Base-by-base conservation (phyloP, 768 basidiomycete genomes). In the Tylopilus balloui region DNA sequence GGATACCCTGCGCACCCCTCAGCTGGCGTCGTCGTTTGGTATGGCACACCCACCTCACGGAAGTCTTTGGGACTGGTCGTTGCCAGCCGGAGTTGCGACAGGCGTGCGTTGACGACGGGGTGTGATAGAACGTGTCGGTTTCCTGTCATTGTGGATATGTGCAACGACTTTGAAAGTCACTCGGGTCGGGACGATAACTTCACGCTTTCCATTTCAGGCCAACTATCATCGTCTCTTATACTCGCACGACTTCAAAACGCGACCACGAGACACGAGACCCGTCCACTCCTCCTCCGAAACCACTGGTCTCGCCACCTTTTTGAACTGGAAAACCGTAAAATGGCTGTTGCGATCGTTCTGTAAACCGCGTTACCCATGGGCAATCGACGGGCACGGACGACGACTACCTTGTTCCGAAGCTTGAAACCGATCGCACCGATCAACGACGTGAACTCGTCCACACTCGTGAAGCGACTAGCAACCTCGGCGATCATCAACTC, bases 401-500 rank as follows among this genome's bases (percentile, higher is more conserved):
- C 28, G 19, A 19, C 42, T 61, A 90, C 92, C 76, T 87, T 91
- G 11, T 72, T 74, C 55, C 71, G 73, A 31, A 89, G 71, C 42
- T 75, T 76, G 70, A 94, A 96, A 5, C 93, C 93, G 45, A 90
- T 71, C 2, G 78, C 77, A 21, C 56, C 63, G 12, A 95, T 67
- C 29, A 92, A 64, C 14, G 75, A 74, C 28, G 76, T 69, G 57
- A 96, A 95, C 29, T 78, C 77, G 38, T 84, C 79, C 6, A 83
- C 65, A 45, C 80, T 76, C 2, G 78, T 75, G 59, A 96, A 88
- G 7, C 93, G 81, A 64, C 89, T 92, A 0, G 89, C 77, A 21
- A 94, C 93, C 69, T 96, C 93, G 1, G 93, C 92, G 43, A 95
- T 81, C 69, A 84, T 86, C 36, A 95, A 72, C 59, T 86, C 80